Evolutionary conservation across 495 filamentous ascomycete species (phyloP), one percentile per base, ranked within the genome.

Genomic region (Bacidia gigantensis): DNA sequence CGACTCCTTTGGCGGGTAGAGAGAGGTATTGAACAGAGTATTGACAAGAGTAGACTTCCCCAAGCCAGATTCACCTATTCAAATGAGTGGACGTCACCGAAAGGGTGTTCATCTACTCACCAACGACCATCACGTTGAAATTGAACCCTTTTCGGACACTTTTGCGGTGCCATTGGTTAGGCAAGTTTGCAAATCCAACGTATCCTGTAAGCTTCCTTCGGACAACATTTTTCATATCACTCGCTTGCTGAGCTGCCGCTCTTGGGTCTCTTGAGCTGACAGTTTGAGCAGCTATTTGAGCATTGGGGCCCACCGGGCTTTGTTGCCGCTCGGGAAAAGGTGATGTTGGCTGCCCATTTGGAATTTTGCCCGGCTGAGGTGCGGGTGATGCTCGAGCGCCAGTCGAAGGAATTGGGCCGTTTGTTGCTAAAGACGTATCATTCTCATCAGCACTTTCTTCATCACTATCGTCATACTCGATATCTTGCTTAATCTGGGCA

Each of bases 61-160:
- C 58, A 98, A 81, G 50, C 92, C 92, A 59, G 92, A 98, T 83
- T 98, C 92, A 81, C 92, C 92, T 98, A 54, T 49, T 24, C 45
- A 12, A 38, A 26, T 64, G 48, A 59, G 51, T 43, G 39, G 39
- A 29, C 57, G 54, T 56, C 63, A 59, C 41, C 43, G 29, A 77
- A 75, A 55, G 29, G 49, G 32, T 23, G 9, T 26, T 14, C 24
- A n/a, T 2, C 39, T 35, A 72, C 74, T 62, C 75, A 98, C 92
- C 92, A 69, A 98, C 92, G 69, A 98, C 92, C 92, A 98, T 98
- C 54, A 97, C 92, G 65, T 98, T 98, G 78, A 98, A 98, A 78
- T 97, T 98, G 81, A 98, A 98, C 54, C 92, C 92, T 70, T 98
- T 98, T 64, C 92, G 85, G 62, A 98, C 93, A 78, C 89, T 95